Evolutionary conservation across 2,329 filamentous ascomycete genomes (phyloP), one percentile per base, ranked within the genome.

Genomic region (Claviceps humidiphila): DNA sequence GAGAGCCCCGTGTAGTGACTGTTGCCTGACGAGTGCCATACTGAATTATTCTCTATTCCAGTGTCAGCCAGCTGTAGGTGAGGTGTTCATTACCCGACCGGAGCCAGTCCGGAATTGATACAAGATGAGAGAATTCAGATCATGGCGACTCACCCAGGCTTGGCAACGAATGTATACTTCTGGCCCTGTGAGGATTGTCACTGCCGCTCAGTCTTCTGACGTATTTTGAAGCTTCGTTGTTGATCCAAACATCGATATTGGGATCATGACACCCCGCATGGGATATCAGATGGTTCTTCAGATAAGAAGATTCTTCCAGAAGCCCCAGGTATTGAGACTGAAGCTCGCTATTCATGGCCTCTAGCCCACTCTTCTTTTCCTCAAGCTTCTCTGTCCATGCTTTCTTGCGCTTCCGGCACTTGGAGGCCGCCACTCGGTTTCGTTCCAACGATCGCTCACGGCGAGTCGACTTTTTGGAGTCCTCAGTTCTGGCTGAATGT

Each of bases 391-490:
- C 65, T 22, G 75, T 71, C 70, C 73, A 77, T 58, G 71, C 66
- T 64, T 78, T 80, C 60, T 78, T 78, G 66, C 86, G 87, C 60
- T 84, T 77, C 3, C 85, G 78, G 61, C 84, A 89, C 62, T 87
- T 88, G 63, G 81, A 84, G 1, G 85, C 85, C 0, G 85, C 85
- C 2, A 85, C 69, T 9, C 85, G 75, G 63, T 89, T 89, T 55
- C 84, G 78, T 65, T 86, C 81, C 0, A 87, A 72, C 58, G 81
- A 82, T 55, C 74, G 75, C 55, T 71, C 73, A 30, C 78, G 71
- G 58, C 77, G 54, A 34, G 39, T 49, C 8, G 26, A 30, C 6
- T 43, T 52, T n/a, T 49, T 52, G 39, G 26, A 16, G 34, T 50
- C 40, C 17, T 49, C 40, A 7, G 11, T 38, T 17, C 17, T 51